Evolutionary conservation across 176 grass and related monocot genomes (phyloP), one percentile per base, ranked within the genome.

Genomic region (Lolium rigidum): DNA sequence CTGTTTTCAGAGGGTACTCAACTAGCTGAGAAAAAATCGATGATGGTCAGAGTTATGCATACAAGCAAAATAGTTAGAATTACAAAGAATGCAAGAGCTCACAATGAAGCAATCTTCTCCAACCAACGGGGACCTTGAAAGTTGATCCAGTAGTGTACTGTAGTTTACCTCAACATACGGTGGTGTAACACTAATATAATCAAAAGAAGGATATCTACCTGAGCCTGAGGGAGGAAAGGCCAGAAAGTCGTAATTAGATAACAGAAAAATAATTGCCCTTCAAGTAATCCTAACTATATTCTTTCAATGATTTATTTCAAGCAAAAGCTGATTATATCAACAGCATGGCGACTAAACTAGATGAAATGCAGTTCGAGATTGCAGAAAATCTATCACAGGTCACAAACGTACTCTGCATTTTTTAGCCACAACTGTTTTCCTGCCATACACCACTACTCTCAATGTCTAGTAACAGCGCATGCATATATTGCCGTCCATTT

Each of bases 81-180:
- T 44, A 74, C 49, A 37, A 72, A 21, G 48, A 46, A 85, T 38
- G 43, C 16, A 87, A 43, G 35, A 75, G 92, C 97, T 93, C 64
- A 99, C 94, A 57, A 99, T 86, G 87, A 99, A 96, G 77, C 92
- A 94, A 69, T 99, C 97, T 90, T 94, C 90, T 89, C 94, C 97
- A 86, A 98, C 86, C 84, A 98, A 88, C 25, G 92, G 90, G 66
- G 97, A 98, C 68, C 88, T 92, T 76, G 83, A 64, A 52, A 98
- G 89, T 72, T 95, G 94, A 80, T 81, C 85, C 52, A 98, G 86
- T 80, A 98, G 74, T 84, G 80, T 94, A 54, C 68, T 70, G 38
- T 95, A 98, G 80, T 98, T 88, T 18, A 95, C 96, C 77, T 93
- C 92, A 46, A 79, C 51, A 87, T 95, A 98, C 67, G 93, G 96